Conservation (phyloP, 2,329 filamentous ascomycete genomes). For the Hymenoscyphus fructigenus region DNA sequence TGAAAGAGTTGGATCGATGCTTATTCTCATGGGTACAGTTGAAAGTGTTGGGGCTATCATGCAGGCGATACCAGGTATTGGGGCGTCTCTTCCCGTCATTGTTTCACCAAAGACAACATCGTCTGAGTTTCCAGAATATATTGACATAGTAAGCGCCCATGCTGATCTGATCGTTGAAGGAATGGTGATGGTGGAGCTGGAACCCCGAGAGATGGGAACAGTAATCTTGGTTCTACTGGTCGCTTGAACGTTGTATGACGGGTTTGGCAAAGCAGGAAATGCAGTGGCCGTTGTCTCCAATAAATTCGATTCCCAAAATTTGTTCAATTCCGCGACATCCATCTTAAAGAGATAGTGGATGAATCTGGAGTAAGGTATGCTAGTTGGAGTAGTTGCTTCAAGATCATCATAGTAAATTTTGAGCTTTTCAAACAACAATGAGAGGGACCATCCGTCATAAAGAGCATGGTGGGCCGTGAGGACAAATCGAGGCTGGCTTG, state of each 20-base stretch:
- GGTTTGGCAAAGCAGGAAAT: conserved; percentile 16
- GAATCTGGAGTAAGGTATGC: conserved; percentile 34
- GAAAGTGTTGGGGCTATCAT: conserved; percentile 45
- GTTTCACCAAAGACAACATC: conserved; percentile 44
- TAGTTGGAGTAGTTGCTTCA: background rate
- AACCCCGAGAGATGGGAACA: background rate
- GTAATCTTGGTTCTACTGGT: background rate
- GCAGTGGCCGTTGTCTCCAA: conserved; percentile 6
- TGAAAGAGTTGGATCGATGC: conserved; percentile 33
- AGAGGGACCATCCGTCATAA: conserved; percentile 50
- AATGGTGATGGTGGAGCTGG: conserved; percentile 25
- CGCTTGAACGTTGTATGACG: conserved; percentile 15
- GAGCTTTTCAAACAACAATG: conserved; percentile 18
- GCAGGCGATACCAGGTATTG: conserved; percentile 40
- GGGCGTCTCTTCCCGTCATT: conserved; percentile 42
- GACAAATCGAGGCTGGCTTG: conserved; percentile 40
- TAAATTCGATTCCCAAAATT: conserved; percentile 16
- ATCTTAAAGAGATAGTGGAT: conserved; percentile 45
- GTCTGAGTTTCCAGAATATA: conserved; percentile 41
- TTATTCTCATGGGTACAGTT: conserved; percentile 43
- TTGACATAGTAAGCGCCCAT: conserved; percentile 42
- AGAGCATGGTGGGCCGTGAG: conserved; percentile 52
- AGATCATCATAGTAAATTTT: conserved; percentile 11
- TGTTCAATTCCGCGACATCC: conserved; percentile 9
- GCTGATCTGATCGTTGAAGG: conserved; percentile 29